These are phyloP conservation scores for Triangularia verruculosa DNA, from an alignment of 2,329 filamentous ascomycete genomes.

Conservation along the genomic window DNA sequence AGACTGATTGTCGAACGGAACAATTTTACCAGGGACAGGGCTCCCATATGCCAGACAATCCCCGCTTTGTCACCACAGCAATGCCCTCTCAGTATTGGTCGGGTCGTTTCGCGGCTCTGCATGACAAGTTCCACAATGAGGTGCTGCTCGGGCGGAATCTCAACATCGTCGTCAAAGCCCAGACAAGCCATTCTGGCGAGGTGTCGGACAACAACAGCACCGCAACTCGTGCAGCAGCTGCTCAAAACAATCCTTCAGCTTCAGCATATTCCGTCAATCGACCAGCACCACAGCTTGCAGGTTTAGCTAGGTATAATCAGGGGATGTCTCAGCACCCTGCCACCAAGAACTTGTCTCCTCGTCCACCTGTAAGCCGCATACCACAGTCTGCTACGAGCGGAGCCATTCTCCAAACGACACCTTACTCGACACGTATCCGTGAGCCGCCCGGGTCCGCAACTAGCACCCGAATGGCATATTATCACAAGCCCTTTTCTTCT, in stretches of 20 bases:
- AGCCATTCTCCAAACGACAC: conserved; percentile 18
- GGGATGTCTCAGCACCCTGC: not conserved
- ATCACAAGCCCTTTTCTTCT: not conserved
- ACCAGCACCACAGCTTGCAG: not conserved
- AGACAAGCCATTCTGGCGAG: not conserved
- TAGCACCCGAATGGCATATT: not conserved
- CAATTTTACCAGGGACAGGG: not conserved
- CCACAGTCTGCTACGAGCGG: conserved; percentile 27
- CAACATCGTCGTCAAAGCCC: conserved; percentile 23
- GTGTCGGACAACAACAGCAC: not conserved
- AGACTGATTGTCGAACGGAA: conserved; percentile 5
- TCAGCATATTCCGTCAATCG: conserved; percentile 21
- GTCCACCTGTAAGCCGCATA: conserved; percentile 14
- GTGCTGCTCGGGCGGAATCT: conserved; percentile 27
- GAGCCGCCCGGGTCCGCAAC: not conserved
- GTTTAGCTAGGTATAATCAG: not conserved
- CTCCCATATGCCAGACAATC: conserved; percentile 24
- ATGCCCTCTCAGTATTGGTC: conserved; percentile 57
- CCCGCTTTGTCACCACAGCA: conserved; percentile 38
- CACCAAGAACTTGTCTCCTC: not conserved
- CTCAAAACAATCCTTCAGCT: conserved; percentile 24
- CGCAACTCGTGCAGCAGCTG: conserved; percentile 3
- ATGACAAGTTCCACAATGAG: conserved; percentile 52
- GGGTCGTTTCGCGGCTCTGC: conserved; percentile 57
- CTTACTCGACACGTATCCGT: not conserved